Conservation (phyloP, 2,329 filamentous ascomycete genomes). For the Phialophora verrucosa region DNA sequence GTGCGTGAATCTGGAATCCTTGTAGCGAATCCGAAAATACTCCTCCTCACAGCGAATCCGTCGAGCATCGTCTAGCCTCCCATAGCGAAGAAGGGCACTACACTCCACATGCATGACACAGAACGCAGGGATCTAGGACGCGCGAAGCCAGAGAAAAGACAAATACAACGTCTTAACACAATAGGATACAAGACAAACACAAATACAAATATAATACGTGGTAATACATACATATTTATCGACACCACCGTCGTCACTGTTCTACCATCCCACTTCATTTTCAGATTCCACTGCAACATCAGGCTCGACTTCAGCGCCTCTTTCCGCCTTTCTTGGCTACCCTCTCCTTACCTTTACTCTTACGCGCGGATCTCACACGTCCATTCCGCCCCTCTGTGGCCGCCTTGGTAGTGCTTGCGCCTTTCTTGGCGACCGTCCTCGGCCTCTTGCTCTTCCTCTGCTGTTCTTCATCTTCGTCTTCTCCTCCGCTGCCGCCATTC, state of each 20-base stretch:
- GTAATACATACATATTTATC: background rate
- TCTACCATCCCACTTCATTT: background rate
- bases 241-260: background rate
- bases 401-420: background rate
- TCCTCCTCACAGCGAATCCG: too few relatives aligned
- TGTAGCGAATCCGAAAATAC: too few relatives aligned
- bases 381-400: background rate
- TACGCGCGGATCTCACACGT: background rate
- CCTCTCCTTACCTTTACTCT: background rate
- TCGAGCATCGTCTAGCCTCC: too few relatives aligned
- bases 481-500: background rate
- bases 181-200: too few relatives aligned
- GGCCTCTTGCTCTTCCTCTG: background rate
- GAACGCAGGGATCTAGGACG: too few relatives aligned
- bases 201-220: background rate
- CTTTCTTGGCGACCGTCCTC: background rate
- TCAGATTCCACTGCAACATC: background rate
- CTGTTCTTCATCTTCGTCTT: background rate
- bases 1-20: too few relatives aligned
- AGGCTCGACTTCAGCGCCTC: background rate
- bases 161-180: too few relatives aligned
- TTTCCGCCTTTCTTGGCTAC: background rate
- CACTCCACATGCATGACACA: too few relatives aligned
- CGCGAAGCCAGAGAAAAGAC: too few relatives aligned
- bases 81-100: too few relatives aligned